Percentiles rank a stretch among this genome's conserved stretches.
Conservation (phyloP, 1,139 yeast genomes). For the Kodamaea ohmeri region DNA sequence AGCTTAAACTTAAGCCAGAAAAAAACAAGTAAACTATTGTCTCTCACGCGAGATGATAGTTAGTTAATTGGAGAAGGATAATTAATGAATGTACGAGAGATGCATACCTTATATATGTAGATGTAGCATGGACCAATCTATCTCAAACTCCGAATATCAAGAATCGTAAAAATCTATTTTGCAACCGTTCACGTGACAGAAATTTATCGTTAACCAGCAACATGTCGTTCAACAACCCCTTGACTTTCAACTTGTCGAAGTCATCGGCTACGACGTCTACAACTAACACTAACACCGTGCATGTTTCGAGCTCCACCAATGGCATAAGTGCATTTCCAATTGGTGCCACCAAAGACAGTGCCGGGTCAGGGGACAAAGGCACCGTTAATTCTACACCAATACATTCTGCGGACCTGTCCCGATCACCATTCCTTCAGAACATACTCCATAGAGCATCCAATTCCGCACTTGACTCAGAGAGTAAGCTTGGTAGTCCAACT, state of each 20-base stretch:
- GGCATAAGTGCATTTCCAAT: conserved; percentile 10
- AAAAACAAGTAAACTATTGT: neutral
- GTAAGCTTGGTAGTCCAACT: conserved; percentile 10
- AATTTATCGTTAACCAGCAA: neutral
- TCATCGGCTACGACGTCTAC: conserved; percentile 48
- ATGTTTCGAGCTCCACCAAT: conserved; percentile 19
- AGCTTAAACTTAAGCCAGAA: conserved; percentile 13
- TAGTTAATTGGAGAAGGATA: too few relatives aligned
- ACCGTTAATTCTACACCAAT: neutral
- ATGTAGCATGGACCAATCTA: too few relatives aligned
- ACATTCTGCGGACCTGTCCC: conserved; percentile 9
- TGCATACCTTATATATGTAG: too few relatives aligned
- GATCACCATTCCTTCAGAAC: conserved; percentile 22
- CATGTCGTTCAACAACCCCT: conserved; percentile 35
- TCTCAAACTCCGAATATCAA: too few relatives aligned
- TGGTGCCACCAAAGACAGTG: conserved; percentile 5
- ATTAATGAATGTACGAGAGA: too few relatives aligned
- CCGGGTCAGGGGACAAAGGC: conserved; percentile 1
- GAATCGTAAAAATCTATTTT: too few relatives aligned
- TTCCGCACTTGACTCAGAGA: conserved; percentile 4
- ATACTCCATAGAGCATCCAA: conserved; percentile 17
- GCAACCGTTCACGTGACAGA: neutral
- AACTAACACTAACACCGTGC: conserved; percentile 30
- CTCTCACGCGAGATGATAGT: neutral
- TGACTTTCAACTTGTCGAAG: conserved; percentile 40